A percentile compares a stretch with the other conserved stretches of the same genome.
Conservation (phyloP, 2,329 filamentous ascomycete genomes). For the Blumeria hordei region DNA sequence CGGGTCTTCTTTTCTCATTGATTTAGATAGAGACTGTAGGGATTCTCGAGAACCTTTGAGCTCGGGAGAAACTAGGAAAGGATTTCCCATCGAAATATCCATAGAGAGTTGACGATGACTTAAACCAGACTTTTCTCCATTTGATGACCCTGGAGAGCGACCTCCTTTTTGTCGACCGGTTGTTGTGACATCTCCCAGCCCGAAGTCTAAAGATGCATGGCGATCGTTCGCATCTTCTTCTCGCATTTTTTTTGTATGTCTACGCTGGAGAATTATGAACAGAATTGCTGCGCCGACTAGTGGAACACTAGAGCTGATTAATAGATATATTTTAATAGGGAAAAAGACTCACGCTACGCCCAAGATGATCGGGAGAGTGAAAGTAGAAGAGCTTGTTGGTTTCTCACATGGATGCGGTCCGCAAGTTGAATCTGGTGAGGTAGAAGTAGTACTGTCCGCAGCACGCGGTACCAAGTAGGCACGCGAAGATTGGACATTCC, state of each 20-base stretch:
- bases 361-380: constrained; percentile 41
- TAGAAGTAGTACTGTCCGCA: constrained; percentile 7
- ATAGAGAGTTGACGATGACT: constrained; percentile 32
- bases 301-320: constrained; percentile 38
- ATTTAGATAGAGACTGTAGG: constrained; percentile 60
- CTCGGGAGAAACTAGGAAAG: constrained; percentile 78
- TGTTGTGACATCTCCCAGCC: constrained; percentile 32
- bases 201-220: constrained; percentile 82
- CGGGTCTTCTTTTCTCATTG: constrained; percentile 49
- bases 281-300: constrained; percentile 40
- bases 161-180: constrained; percentile 7
- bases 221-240: constrained; percentile 67
- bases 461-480: not conserved
- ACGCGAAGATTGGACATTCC: not conserved
- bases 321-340: too few species aligned
- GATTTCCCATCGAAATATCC: constrained; percentile 45
- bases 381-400: constrained; percentile 26
- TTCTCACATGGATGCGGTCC: constrained; percentile 31
- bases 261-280: constrained; percentile 54
- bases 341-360: constrained; percentile 39
- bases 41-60: constrained; percentile 64
- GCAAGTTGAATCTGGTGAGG: constrained; percentile 9
- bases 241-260: constrained; percentile 45
- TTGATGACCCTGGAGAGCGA: constrained; percentile 1
- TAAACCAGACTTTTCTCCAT: constrained; percentile 10